phyloP scores from a whole-genome alignment of 805 yeast genomes.

The Wickerhamiella parazyma region DNA sequence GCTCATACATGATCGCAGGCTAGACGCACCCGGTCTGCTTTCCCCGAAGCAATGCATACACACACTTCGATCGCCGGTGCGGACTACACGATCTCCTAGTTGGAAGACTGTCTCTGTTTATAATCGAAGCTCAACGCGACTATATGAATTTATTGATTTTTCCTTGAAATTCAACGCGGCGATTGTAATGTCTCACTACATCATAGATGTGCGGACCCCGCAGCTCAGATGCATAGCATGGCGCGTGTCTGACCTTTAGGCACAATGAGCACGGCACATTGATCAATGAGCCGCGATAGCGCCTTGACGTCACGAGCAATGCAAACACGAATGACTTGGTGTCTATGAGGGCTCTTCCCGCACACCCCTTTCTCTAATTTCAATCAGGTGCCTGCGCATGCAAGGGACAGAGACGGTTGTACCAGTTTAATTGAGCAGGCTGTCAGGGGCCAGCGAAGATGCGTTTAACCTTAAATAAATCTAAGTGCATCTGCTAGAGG shows the following conservation, averaged over 20 bases:
- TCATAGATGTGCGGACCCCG: slow-evolving; percentile 1
- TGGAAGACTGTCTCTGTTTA: no score
- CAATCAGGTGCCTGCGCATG: slow-evolving; percentile 5
- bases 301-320: neutral
- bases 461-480: neutral
- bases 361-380: neutral
- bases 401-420: neutral
- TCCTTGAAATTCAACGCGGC: no score
- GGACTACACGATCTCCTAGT: no score
- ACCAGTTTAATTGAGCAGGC: neutral
- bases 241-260: slow-evolving; percentile 2
- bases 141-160: no score
- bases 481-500: no score
- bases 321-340: no score
- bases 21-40: no score
- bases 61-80: no score
- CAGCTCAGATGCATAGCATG: neutral
- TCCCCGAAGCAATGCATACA: neutral
- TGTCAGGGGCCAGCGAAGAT: neutral
- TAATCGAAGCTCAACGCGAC: no score
- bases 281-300: neutral
- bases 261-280: neutral
- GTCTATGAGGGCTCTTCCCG: no score
- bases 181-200: slow-evolving; percentile 4
- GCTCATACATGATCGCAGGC: neutral